Percentiles rank a stretch among this genome's conserved stretches.
phyloP scores from a whole-genome alignment of 495 filamentous ascomycete genomes.

The Lichenothelia convexa region DNA sequence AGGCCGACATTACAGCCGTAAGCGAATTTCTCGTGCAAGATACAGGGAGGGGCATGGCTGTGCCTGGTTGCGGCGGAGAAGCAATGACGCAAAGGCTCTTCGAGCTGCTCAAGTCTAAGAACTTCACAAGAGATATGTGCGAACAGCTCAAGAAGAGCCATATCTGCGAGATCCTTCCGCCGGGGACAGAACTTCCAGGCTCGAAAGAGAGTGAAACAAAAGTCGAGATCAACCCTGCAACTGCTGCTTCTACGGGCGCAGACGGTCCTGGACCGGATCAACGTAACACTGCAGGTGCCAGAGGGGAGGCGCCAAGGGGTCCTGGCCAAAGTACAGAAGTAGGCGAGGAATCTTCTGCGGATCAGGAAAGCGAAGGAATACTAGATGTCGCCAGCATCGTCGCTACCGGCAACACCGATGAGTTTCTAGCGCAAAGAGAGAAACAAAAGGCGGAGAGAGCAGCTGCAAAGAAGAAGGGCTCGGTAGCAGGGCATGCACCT shows the following conservation, averaged over 20 bases:
- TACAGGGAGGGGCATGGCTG: conserved; percentile 37
- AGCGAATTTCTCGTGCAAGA: conserved; percentile 54
- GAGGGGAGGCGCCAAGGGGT: conserved; percentile 27
- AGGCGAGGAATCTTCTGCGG: conserved; percentile 29
- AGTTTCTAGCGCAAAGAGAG: conserved; percentile 80
- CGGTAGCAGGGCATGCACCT: conserved; percentile 23
- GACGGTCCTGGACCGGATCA: conserved; percentile 21
- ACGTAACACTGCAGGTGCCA: conserved; percentile 17
- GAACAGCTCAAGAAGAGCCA: conserved; percentile 83
- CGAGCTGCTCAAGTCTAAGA: conserved; percentile 46
- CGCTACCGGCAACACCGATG: conserved; percentile 71
- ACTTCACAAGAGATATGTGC: conserved; percentile 72
- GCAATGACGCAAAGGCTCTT: conserved; percentile 64
- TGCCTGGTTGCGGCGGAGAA: conserved; percentile 67
- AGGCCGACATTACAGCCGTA: conserved; percentile 80
- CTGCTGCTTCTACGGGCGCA: conserved; percentile 35
- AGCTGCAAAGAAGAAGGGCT: conserved; percentile 37
- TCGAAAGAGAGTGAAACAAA: conserved; percentile 28
- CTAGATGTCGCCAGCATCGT: conserved; percentile 91
- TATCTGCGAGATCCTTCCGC: conserved; percentile 74
- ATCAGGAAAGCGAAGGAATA: conserved; percentile 57
- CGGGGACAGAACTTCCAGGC: conserved; percentile 39
- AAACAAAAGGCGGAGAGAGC: conserved; percentile 69
- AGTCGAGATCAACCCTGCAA: conserved; percentile 40
- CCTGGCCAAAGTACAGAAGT: conserved; percentile 34